Conservation (phyloP, 257 asterid genomes). For the Primulina tabacum region DNA sequence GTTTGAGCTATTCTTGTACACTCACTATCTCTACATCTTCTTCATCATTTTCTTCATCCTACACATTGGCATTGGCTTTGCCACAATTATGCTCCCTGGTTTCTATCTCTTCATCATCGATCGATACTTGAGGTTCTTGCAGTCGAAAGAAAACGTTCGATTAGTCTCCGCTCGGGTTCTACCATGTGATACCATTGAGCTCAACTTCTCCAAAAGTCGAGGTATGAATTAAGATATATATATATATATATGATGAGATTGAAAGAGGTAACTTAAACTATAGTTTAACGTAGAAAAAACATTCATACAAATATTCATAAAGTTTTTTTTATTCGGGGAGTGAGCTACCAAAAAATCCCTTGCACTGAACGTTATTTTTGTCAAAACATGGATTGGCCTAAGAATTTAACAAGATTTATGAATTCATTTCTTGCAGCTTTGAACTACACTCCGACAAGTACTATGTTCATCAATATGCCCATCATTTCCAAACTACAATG, state of each 20-base stretch:
- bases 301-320: too few relatives aligned
- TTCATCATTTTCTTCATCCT: constrained; percentile 73
- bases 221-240: constrained; percentile 29
- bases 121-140: constrained; percentile 77
- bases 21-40: constrained; percentile 80
- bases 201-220: constrained; percentile 74
- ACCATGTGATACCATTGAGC: constrained; percentile 62
- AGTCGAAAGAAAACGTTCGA: constrained; percentile 55
- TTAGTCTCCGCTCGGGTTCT: constrained; percentile 67
- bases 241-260: too few relatives aligned
- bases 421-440: constrained; percentile 39
- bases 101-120: constrained; percentile 78
- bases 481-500: constrained; percentile 84
- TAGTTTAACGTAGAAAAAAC: too few relatives aligned
- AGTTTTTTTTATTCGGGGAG: too few relatives aligned
- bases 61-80: constrained; percentile 79
- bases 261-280: too few relatives aligned
- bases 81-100: constrained; percentile 90
- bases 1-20: constrained; percentile 80
- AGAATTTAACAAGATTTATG: too few relatives aligned
- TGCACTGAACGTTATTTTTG: too few relatives aligned
- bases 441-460: constrained; percentile 72
- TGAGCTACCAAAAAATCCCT: too few relatives aligned
- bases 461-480: constrained; percentile 72
- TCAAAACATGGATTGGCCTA: too few relatives aligned